A percentile compares a stretch with the other conserved stretches of the same genome.
phyloP scores from a whole-genome alignment of 164 flowering plant species.

The Stephania cephalantha region DNA sequence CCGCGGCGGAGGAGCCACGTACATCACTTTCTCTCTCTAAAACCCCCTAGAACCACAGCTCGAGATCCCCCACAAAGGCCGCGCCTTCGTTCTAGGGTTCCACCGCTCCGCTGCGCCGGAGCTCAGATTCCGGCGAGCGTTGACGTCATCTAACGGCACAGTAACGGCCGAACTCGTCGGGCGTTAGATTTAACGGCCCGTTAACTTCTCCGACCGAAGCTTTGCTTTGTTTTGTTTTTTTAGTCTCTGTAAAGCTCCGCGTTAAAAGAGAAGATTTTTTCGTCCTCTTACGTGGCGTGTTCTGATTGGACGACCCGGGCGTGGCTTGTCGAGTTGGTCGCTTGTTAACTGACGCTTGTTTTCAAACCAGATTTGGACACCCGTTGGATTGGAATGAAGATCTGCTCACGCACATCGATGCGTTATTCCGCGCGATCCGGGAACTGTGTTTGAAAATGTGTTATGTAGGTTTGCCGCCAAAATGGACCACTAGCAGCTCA shows the following conservation, averaged over 20 bases:
- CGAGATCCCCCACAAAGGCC: conserved; percentile 8
- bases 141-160: not conserved
- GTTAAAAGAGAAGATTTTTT: not conserved
- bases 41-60: conserved; percentile 1
- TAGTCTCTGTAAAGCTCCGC: not conserved
- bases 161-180: not conserved
- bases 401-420: no score
- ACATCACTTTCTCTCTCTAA: conserved; percentile 39
- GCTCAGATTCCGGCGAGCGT: conserved; percentile 3
- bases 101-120: not conserved
- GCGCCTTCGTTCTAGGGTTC: not conserved
- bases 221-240: not conserved
- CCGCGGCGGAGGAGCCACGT: conserved; percentile 71
- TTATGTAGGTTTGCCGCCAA: no score
- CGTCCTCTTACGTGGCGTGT: not conserved
- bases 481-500: no score
- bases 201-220: conserved; percentile 5
- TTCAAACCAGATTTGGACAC: no score
- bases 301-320: not conserved
- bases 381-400: no score
- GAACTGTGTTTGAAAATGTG: no score
- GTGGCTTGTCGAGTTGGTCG: not conserved
- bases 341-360: no score
- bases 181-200: not conserved
- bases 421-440: no score